Evolutionary conservation across 805 yeast genomes (phyloP), one percentile per base, ranked within the genome.

Genomic region (Suhomyces prunicola): DNA sequence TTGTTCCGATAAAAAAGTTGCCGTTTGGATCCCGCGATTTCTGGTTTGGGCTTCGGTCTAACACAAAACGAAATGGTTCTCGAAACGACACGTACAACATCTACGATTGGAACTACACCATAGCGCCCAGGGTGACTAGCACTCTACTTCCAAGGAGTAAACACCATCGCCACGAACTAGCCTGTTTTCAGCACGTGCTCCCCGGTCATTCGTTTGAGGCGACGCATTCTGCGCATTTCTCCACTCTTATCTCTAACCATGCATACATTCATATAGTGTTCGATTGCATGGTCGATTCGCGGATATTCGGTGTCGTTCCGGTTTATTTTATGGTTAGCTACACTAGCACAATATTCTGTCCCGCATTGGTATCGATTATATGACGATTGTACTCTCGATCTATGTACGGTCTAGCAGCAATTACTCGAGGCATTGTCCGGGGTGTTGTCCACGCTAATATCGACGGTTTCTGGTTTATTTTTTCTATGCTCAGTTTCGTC

Each of bases 391-490:
- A 7, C 17, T n/a, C 36, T n/a, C 36, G 36, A 33, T 39, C 42
- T 39, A 39, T 39, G 13, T 39, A 39, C 46, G 26, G 10, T 24
- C 19, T 31, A 48, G 22, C 51, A 48, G 23, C 51, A 48, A 10
- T 26, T 27, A 29, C 51, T 42, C 17, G 36, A 17, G 19, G 36
- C 24, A 8, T 29, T 31, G 35, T 53, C 60, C 22, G 60, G 55
- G 44, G 58, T 62, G 4, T 6, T 39, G 50, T 72, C 76, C 41
- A 73, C 69, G 51, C 62, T 68, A 24, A 74, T 73, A 50, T 74
- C 76, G 22, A 74, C 66, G 12, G 76, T 72, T 54, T 73, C 77
- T 13, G 71, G 71, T 47, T 59, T 54, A 15, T 60, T 60, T n/a
- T 57, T 46, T 24, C 58, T 60, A 19, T 59, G 59, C 40, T 53